Conservation (phyloP, 371 early-diverging fungal genomes). For the Apophysomyces trapeziformis region DNA sequence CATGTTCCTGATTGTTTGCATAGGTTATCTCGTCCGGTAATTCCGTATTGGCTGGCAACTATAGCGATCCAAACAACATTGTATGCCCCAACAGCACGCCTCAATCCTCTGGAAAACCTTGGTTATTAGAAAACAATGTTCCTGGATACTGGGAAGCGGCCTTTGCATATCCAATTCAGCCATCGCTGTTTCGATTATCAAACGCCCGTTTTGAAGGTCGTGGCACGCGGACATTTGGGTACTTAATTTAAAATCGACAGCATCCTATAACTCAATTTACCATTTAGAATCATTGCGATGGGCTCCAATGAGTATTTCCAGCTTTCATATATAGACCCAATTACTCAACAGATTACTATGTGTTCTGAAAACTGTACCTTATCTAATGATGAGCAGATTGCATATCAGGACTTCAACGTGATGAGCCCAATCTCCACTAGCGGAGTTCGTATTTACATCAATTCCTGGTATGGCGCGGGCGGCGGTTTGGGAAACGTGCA, state of each 20-base stretch:
- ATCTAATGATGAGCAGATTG: slow-evolving; percentile 41
- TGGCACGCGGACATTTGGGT: slow-evolving; percentile 68
- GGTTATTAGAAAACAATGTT: slow-evolving; percentile 73
- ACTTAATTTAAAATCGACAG: not conserved
- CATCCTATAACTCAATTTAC: not conserved
- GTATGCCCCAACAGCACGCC: slow-evolving; percentile 32
- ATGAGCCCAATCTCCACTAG: slow-evolving; percentile 28
- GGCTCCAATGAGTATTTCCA: slow-evolving; percentile 52
- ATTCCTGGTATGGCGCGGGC: slow-evolving; percentile 74
- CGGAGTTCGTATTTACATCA: slow-evolving; percentile 68
- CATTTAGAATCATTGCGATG: slow-evolving; percentile 43
- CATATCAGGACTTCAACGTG: slow-evolving; percentile 71
- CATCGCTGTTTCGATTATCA: slow-evolving; percentile 68
- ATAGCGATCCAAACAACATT: slow-evolving; percentile 36
- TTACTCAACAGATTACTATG: slow-evolving; percentile 41
- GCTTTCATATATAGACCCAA: slow-evolving; percentile 68
- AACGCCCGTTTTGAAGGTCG: slow-evolving; percentile 59
- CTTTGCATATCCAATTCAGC: slow-evolving; percentile 61
- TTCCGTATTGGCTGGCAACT: slow-evolving; percentile 26
- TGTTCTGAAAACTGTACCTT: slow-evolving; percentile 69
- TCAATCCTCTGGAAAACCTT: slow-evolving; percentile 32
- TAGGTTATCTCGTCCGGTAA: slow-evolving; percentile 55
- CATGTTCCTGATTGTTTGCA: slow-evolving; percentile 27
- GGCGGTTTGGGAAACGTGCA: slow-evolving; percentile 74
- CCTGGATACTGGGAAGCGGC: slow-evolving; percentile 74